These are phyloP conservation scores for Beauveria medogensis DNA, from an alignment of 2,329 filamentous ascomycete species.

Conservation along the genomic window DNA sequence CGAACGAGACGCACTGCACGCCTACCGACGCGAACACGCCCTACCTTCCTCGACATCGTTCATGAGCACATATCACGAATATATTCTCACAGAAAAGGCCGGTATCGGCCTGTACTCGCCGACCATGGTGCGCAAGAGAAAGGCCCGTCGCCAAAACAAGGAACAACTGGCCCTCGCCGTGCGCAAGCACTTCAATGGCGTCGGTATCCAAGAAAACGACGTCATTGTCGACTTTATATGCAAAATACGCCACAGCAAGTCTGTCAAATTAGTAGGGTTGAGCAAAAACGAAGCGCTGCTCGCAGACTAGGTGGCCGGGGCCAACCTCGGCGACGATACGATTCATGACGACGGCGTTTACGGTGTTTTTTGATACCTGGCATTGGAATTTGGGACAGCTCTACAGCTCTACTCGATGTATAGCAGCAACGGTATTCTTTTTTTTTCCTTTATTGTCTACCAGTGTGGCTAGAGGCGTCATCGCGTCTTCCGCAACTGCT, in stretches of 20 bases:
- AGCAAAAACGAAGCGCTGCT: conserved; percentile 16
- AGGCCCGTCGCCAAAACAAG: conserved; percentile 59
- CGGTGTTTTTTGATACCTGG: conserved; percentile 10
- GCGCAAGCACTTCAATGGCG: conserved; percentile 75
- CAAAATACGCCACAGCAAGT: conserved; percentile 42
- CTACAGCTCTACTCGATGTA: not conserved
- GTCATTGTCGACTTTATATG: conserved; percentile 74
- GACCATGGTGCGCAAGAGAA: conserved; percentile 61
- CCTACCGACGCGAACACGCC: conserved; percentile 66
- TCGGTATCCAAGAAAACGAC: conserved; percentile 73
- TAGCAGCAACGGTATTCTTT: not conserved
- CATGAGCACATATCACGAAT: conserved; percentile 52
- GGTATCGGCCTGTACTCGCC: conserved; percentile 66
- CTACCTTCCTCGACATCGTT: conserved; percentile 66
- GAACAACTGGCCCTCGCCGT: conserved; percentile 65
- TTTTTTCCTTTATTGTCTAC: not conserved
- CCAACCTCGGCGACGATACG: not conserved
- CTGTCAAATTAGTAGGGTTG: conserved; percentile 18
- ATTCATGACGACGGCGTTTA: conserved; percentile 12
- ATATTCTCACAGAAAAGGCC: conserved; percentile 51
- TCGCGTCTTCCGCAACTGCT: not conserved
- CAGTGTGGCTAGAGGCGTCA: not conserved
- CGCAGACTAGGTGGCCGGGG: not conserved
- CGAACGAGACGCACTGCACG: conserved; percentile 59
- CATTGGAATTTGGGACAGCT: not conserved